Evolutionary conservation across 306 rosid species (phyloP).

Genomic region (Albizia julibrissin): DNA sequence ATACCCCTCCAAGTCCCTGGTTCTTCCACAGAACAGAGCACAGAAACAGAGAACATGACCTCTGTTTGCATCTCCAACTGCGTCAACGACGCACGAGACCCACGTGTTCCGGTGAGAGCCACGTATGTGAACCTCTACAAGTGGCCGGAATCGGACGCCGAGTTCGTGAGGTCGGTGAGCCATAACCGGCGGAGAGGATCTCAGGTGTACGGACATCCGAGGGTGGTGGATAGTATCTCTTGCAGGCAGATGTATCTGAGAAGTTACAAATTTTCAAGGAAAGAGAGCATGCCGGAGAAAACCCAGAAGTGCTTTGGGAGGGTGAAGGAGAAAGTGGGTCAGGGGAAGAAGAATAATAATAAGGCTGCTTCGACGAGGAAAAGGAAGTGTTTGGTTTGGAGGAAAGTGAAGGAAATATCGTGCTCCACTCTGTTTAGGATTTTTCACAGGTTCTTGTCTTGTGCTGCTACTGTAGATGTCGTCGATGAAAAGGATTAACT

Average conservation of each 20-base stretch:
- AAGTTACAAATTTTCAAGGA: constrained; percentile 79
- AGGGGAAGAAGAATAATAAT: constrained; percentile 28
- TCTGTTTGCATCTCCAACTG: constrained; percentile 79
- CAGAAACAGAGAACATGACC: constrained; percentile 39
- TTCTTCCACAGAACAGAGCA: background rate
- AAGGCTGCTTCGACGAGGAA: constrained; percentile 10
- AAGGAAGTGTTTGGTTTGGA: constrained; percentile 68
- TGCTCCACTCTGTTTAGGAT: constrained; percentile 56
- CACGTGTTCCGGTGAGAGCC: constrained; percentile 71
- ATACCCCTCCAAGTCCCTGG: constrained; percentile 15
- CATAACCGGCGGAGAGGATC: constrained; percentile 27
- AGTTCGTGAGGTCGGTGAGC: constrained; percentile 68
- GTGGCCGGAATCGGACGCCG: constrained; percentile 90
- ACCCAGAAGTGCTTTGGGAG: constrained; percentile 72
- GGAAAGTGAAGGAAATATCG: constrained; percentile 61
- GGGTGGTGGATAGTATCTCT: constrained; percentile 83
- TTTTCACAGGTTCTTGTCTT: constrained; percentile 68
- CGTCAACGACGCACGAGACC: constrained; percentile 62
- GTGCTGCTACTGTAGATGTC: constrained; percentile 73
- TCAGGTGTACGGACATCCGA: constrained; percentile 47
- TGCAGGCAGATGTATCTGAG: constrained; percentile 87
- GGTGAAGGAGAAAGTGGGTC: constrained; percentile 55
- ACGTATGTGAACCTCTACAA: constrained; percentile 75
- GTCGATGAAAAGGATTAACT: constrained; percentile 36
- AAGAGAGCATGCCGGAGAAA: constrained; percentile 70